Evolutionary conservation across 441 rosid species (phyloP).

Genomic region (Erysimum cheiri): DNA sequence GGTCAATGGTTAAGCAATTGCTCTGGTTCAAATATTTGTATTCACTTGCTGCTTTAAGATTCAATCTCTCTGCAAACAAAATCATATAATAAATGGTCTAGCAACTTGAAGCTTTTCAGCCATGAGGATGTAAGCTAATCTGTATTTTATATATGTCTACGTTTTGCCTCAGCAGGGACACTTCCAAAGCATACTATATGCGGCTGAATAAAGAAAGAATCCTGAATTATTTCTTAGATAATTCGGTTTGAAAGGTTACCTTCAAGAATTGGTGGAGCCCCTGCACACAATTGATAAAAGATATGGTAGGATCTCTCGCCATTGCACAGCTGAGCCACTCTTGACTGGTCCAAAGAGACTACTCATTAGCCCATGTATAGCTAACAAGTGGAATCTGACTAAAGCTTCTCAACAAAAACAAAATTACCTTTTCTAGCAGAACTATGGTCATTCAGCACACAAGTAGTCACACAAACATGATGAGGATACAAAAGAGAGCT

Average conservation of each 20-base stretch:
- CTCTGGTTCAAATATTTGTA: conserved; percentile 90
- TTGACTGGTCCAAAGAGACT: conserved; percentile 66
- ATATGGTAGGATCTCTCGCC: conserved; percentile 95
- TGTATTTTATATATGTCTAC: neutral
- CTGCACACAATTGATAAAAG: conserved; percentile 93
- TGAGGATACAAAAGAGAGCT: conserved; percentile 39
- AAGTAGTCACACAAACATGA: conserved; percentile 34
- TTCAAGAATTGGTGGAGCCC: conserved; percentile 84
- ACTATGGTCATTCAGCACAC: conserved; percentile 48
- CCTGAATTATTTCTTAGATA: neutral
- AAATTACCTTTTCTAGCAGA: conserved; percentile 88
- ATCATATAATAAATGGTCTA: neutral
- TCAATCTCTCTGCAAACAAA: conserved; percentile 68
- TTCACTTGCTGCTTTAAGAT: conserved; percentile 74
- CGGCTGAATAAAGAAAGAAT: neutral
- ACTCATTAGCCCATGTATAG: conserved; percentile 38
- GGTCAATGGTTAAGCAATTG: conserved; percentile 71
- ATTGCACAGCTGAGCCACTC: conserved; percentile 83
- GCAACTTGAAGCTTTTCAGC: conserved; percentile 17
- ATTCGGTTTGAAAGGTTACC: conserved; percentile 55
- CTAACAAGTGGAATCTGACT: conserved; percentile 12
- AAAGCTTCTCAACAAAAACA: conserved; percentile 32
- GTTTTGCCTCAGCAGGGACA: conserved; percentile 21
- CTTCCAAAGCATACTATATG: neutral
- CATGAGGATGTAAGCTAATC: conserved; percentile 5